Conservation (phyloP, 1,139 yeast genomes). For the Geotrichum carabidarum region DNA sequence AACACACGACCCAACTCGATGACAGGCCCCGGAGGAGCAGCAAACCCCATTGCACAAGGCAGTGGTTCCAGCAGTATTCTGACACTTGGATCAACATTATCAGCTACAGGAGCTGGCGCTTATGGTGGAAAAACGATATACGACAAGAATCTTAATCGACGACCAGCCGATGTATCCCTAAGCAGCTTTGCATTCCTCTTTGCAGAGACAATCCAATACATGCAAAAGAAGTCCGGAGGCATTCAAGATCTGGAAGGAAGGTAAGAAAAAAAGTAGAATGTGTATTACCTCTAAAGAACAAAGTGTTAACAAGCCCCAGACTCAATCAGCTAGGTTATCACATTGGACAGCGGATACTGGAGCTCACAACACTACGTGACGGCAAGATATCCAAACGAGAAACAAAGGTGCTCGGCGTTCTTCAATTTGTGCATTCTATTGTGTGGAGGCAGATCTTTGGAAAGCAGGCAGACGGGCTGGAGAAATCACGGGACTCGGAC, state of each 20-base stretch:
- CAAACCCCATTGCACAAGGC: neutral
- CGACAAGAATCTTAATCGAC: slow-evolving; percentile 62
- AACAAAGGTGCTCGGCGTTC: slow-evolving; percentile 63
- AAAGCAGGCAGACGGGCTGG: slow-evolving; percentile 77
- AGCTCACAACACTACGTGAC: slow-evolving; percentile 53
- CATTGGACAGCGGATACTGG: slow-evolving; percentile 57
- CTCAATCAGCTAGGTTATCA: slow-evolving; percentile 73
- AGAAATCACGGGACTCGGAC: slow-evolving; percentile 73
- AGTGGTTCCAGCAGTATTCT: slow-evolving; percentile 2
- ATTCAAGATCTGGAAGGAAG: slow-evolving; percentile 66
- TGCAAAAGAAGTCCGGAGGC: slow-evolving; percentile 60
- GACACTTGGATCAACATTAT: slow-evolving; percentile 3
- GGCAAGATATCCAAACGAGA: slow-evolving; percentile 73
- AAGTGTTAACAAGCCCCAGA: slow-evolving; percentile 31
- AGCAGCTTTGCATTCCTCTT: slow-evolving; percentile 67
- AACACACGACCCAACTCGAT: slow-evolving; percentile 22
- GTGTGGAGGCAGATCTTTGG: slow-evolving; percentile 85
- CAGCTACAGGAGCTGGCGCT: neutral
- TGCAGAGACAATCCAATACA: slow-evolving; percentile 65
- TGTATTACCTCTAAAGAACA: no score
- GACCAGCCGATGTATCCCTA: slow-evolving; percentile 60
- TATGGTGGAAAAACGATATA: slow-evolving; percentile 42
- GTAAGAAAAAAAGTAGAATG: slow-evolving; percentile 17
- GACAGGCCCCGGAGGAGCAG: slow-evolving; percentile 6
- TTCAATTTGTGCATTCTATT: slow-evolving; percentile 77